phyloP scores from a whole-genome alignment of 208 protist genomes.

The Crithidia fasciculata region DNA sequence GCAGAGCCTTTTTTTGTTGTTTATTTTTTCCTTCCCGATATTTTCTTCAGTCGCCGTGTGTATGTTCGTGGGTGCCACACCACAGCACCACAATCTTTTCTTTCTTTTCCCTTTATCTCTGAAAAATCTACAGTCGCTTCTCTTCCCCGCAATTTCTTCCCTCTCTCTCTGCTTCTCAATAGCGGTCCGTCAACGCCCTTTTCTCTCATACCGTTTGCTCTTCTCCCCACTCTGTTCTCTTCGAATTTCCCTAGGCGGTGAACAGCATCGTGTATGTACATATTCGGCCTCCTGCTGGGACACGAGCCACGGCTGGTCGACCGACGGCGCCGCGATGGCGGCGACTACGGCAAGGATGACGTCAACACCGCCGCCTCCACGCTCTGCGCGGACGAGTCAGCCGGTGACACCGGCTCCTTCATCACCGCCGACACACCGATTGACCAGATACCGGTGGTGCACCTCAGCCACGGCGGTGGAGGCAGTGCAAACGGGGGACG shows the following conservation, averaged over 20 bases:
- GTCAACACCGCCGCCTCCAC: neutral
- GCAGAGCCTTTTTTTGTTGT: neutral
- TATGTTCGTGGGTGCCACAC: too few relatives aligned
- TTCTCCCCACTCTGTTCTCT: too few relatives aligned
- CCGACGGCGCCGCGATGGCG: neutral
- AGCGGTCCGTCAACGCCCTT: too few relatives aligned
- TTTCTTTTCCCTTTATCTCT: too few relatives aligned
- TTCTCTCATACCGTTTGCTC: too few relatives aligned
- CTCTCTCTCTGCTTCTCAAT: neutral
- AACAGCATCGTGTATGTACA: neutral
- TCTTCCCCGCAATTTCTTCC: neutral
- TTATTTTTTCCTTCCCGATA: neutral
- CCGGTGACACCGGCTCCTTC: slow-evolving; percentile 3
- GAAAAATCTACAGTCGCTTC: too few relatives aligned
- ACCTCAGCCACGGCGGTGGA: neutral
- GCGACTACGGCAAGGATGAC: neutral
- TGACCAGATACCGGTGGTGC: neutral
- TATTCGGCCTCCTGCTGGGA: slow-evolving; percentile 1
- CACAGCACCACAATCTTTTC: too few relatives aligned
- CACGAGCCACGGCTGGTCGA: slow-evolving; percentile 5
- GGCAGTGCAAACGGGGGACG: neutral
- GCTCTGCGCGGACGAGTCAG: slow-evolving; percentile 3
- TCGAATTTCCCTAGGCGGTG: too few relatives aligned
- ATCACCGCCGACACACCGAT: neutral
- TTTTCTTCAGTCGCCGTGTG: too few relatives aligned